Evolutionary conservation across 345 rosid species (phyloP).

Genomic region (Lepidium didymum): DNA sequence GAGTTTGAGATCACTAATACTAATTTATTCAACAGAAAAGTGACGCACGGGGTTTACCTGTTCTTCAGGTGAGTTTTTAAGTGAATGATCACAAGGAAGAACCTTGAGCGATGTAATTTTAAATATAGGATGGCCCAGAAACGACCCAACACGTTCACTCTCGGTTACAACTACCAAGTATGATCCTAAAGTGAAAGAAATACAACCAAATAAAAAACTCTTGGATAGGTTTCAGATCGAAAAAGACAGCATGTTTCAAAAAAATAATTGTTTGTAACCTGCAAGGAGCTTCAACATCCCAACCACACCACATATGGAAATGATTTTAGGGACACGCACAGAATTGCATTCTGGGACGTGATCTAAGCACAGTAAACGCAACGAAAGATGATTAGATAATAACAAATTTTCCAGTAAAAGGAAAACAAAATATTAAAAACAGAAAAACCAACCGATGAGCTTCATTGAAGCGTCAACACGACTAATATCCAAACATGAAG

Average conservation of each 20-base stretch:
- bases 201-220: conserved; percentile 1
- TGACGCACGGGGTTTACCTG: conserved; percentile 44
- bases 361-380: conserved; percentile 33
- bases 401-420: not conserved
- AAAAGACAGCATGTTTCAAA: not conserved
- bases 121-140: conserved; percentile 78
- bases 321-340: conserved; percentile 80
- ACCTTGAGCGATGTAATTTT: conserved; percentile 70
- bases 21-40: not conserved
- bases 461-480: conserved; percentile 76
- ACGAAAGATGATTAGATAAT: not conserved
- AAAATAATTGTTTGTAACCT: conserved; percentile 33
- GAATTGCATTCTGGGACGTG: conserved; percentile 57
- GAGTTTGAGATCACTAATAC: not conserved
- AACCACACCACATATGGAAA: conserved; percentile 62
- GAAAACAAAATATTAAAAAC: not conserved
- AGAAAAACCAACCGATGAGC: conserved; percentile 49
- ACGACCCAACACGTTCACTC: conserved; percentile 73
- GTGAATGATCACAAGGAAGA: conserved; percentile 82
- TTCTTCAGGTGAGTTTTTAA: conserved; percentile 60
- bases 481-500: conserved; percentile 55
- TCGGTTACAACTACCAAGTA: conserved; percentile 73
- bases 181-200: conserved; percentile 48
- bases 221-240: not conserved
- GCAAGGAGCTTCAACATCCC: conserved; percentile 95